These are phyloP conservation scores for Rhynchosporium agropyri DNA, from an alignment of 2,329 filamentous ascomycete genomes.

Conservation along the genomic window DNA sequence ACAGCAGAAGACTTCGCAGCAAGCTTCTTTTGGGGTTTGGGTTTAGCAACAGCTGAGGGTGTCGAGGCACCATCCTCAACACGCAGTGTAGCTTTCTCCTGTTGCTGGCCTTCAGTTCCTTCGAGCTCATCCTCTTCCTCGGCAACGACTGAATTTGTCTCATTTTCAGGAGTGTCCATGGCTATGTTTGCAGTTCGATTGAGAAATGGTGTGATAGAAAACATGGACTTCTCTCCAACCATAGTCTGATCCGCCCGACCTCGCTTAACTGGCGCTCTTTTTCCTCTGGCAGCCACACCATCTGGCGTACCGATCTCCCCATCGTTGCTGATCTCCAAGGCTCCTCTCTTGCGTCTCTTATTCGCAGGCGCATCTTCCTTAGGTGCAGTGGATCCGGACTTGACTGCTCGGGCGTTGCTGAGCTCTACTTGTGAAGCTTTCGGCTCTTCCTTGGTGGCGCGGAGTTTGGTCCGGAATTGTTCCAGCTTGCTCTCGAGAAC, in stretches of 20 bases:
- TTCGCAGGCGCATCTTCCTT: slow-evolving; percentile 33
- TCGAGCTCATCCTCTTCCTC: slow-evolving; percentile 21
- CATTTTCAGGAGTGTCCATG: slow-evolving; percentile 42
- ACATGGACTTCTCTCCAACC: slow-evolving; percentile 84
- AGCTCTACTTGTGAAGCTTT: slow-evolving; percentile 61
- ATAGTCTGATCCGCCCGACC: slow-evolving; percentile 58
- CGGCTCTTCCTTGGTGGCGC: slow-evolving; percentile 70
- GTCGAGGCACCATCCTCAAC: slow-evolving; percentile 11
- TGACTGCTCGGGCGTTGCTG: slow-evolving; percentile 42
- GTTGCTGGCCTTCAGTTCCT: slow-evolving; percentile 9
- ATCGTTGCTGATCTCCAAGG: slow-evolving; percentile 47
- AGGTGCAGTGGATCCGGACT: slow-evolving; percentile 26
- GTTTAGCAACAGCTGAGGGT: slow-evolving; percentile 24
- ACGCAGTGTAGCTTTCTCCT: not conserved
- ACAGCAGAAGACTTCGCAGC: slow-evolving; percentile 29
- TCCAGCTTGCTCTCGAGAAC: slow-evolving; percentile 72
- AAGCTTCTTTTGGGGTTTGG: slow-evolving; percentile 34
- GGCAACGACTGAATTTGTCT: slow-evolving; percentile 19
- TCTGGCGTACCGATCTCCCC: slow-evolving; percentile 55
- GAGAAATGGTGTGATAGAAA: slow-evolving; percentile 92
- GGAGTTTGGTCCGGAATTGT: slow-evolving; percentile 52
- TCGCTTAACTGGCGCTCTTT: slow-evolving; percentile 55
- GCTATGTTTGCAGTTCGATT: slow-evolving; percentile 69
- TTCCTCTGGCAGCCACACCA: slow-evolving; percentile 48
- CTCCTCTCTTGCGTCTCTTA: slow-evolving; percentile 47